A percentile compares a stretch with the other conserved stretches of the same genome.
phyloP scores from a whole-genome alignment of 2,329 filamentous ascomycete genomes.

The Stachybotrys chlorohalonatus region DNA sequence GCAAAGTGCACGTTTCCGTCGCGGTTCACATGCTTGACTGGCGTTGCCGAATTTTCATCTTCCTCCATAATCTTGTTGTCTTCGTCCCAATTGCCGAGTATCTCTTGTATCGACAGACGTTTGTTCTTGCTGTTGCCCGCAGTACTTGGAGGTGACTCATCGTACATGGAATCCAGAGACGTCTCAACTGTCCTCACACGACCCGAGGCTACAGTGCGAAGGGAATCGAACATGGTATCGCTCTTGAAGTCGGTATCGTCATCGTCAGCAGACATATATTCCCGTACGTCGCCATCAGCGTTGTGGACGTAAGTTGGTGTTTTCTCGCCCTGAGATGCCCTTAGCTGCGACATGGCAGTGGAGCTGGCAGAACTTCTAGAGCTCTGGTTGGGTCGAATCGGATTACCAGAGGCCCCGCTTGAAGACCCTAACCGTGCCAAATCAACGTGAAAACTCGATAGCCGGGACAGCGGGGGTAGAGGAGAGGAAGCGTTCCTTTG shows the following conservation, averaged over 20 bases:
- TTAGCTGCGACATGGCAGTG: conserved; percentile 29
- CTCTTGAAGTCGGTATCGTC: conserved; percentile 73
- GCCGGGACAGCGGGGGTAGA: conserved; percentile 41
- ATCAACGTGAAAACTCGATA: conserved; percentile 48
- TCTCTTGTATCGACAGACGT: conserved; percentile 50
- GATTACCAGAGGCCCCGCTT: conserved; percentile 24
- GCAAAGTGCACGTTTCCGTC: conserved; percentile 9
- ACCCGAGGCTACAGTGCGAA: conserved; percentile 61
- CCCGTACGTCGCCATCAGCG: conserved; percentile 59
- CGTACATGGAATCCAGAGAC: conserved; percentile 71
- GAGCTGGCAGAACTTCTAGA: conserved; percentile 34
- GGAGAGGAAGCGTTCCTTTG: conserved; percentile 45
- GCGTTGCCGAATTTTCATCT: conserved; percentile 47
- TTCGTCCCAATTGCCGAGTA: conserved; percentile 45
- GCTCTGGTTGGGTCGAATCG: conserved; percentile 29
- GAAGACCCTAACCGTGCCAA: conserved; percentile 36
- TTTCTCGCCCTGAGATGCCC: conserved; percentile 21
- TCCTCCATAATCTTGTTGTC: conserved; percentile 53
- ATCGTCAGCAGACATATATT: conserved; percentile 60
- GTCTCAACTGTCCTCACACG: conserved; percentile 59
- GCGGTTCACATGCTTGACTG: conserved; percentile 30
- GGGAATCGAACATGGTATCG: conserved; percentile 68
- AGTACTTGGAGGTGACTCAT: conserved; percentile 61
- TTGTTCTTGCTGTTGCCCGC: conserved; percentile 44
- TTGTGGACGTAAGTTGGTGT: conserved; percentile 41